phyloP scores from a whole-genome alignment of 495 filamentous ascomycete genomes.

The Immersiella caudata region DNA sequence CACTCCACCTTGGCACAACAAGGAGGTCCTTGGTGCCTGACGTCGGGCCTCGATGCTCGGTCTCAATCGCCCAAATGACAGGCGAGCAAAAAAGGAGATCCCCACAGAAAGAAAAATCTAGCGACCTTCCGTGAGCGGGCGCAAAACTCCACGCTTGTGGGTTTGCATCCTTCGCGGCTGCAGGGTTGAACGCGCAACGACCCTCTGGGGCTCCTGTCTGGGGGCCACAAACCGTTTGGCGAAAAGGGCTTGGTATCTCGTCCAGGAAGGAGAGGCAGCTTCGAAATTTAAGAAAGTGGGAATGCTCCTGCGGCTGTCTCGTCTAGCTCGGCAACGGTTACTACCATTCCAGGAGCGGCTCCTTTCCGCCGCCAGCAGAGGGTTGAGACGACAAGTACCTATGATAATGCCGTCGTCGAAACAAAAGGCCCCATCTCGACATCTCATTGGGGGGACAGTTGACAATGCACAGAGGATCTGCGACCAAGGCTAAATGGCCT shows the following conservation, averaged over 20 bases:
- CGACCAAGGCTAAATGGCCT: constrained; percentile 7
- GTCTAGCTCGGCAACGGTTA: background rate
- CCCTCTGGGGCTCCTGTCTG: background rate
- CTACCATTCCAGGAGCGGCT: background rate
- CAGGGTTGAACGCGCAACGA: background rate
- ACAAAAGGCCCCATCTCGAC: background rate
- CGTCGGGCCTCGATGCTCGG: constrained; percentile 10
- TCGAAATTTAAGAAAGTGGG: background rate
- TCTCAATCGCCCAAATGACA: constrained; percentile 1
- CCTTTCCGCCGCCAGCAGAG: background rate
- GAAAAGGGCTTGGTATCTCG: background rate
- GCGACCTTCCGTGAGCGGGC: background rate
- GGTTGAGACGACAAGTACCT: constrained; percentile 3
- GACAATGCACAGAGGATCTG: constrained; percentile 9
- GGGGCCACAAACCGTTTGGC: background rate
- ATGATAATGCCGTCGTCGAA: background rate
- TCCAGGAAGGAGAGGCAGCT: background rate
- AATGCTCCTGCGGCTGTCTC: background rate
- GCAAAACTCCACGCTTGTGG: background rate
- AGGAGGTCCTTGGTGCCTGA: constrained; percentile 15
- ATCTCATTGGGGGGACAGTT: background rate
- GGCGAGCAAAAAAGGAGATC: background rate
- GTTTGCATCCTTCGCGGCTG: background rate
- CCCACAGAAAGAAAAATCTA: constrained; percentile 17
- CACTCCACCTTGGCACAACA: background rate